Evolutionary conservation across 192 early-diverging fungal genomes (phyloP).

Genomic region (Chytriomyces hyalinus): DNA sequence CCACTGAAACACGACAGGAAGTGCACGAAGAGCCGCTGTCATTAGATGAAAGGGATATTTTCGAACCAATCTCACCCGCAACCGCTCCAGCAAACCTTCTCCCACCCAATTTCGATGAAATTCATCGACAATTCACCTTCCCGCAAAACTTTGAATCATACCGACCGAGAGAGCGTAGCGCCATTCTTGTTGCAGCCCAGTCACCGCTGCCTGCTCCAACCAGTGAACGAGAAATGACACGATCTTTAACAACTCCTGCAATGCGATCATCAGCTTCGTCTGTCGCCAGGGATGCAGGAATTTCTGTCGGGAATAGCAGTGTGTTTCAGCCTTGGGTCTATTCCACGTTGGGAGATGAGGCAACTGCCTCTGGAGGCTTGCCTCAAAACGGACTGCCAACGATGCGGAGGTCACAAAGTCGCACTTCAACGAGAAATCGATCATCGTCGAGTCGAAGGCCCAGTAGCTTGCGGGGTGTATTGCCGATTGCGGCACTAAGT

Average conservation of each 20-base stretch:
- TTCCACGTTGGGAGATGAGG: background rate
- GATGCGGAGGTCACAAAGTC: background rate
- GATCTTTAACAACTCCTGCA: background rate
- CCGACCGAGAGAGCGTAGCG: background rate
- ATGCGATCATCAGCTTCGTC: background rate
- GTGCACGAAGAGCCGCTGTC: too few species aligned
- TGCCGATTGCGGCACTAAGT: background rate
- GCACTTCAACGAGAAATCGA: too few species aligned
- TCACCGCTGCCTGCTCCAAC: background rate
- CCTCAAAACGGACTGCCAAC: background rate
- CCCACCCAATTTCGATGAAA: conserved; percentile 1
- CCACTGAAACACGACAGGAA: too few species aligned
- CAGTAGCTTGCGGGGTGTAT: background rate
- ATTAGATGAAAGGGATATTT: too few species aligned
- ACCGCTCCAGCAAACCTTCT: background rate
- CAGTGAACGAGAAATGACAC: background rate
- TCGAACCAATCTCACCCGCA: background rate
- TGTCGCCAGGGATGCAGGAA: conserved; percentile 2
- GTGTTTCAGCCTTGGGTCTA: conserved; percentile 24
- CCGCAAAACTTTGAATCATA: background rate
- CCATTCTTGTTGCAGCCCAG: background rate
- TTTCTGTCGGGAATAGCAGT: conserved; percentile 9
- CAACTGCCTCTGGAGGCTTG: background rate
- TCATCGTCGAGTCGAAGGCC: background rate
- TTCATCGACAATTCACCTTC: conserved; percentile 8